Percentiles rank a stretch among this genome's conserved stretches.
Conservation (phyloP, 169 alveolate species). For the Ophryocystis elektroscirrha region DNA sequence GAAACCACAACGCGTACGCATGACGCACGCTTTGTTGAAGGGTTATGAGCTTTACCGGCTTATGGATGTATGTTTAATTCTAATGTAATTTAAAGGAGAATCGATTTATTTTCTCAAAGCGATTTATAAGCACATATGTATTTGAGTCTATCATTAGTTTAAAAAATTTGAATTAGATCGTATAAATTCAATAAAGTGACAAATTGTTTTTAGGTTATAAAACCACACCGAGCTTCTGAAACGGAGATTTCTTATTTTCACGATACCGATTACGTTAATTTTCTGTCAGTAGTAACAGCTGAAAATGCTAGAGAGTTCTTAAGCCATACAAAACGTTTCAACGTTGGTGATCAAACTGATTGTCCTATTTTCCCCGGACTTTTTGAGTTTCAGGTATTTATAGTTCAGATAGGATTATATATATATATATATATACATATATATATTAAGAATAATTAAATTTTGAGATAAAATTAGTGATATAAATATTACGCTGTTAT, state of each 20-base stretch:
- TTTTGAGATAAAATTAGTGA: no score
- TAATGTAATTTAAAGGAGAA: no score
- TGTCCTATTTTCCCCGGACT: constrained; percentile 93
- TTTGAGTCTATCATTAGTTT: not conserved
- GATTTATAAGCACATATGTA: not conserved
- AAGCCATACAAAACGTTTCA: constrained; percentile 55
- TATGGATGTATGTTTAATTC: constrained; percentile 50
- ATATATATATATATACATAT: constrained; percentile 3
- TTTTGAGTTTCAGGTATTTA: constrained; percentile 52
- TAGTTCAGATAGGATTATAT: constrained; percentile 13
- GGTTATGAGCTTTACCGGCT: constrained; percentile 77
- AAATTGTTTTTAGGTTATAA: constrained; percentile 24
- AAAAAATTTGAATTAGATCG: no score
- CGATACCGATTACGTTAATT: constrained; percentile 71
- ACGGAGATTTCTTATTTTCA: constrained; percentile 81
- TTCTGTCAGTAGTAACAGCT: constrained; percentile 41
- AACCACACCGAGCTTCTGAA: constrained; percentile 82
- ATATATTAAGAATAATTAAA: no score
- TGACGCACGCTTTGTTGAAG: constrained; percentile 88
- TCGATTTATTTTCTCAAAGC: no score
- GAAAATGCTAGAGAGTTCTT: constrained; percentile 25
- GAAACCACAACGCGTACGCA: constrained; percentile 95
- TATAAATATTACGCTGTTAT: no score
- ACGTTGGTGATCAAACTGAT: constrained; percentile 79
- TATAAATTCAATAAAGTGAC: no score